Percentiles rank a stretch among this genome's conserved stretches.
phyloP scores from a whole-genome alignment of 345 rosid species.

The Citrus maxima region DNA sequence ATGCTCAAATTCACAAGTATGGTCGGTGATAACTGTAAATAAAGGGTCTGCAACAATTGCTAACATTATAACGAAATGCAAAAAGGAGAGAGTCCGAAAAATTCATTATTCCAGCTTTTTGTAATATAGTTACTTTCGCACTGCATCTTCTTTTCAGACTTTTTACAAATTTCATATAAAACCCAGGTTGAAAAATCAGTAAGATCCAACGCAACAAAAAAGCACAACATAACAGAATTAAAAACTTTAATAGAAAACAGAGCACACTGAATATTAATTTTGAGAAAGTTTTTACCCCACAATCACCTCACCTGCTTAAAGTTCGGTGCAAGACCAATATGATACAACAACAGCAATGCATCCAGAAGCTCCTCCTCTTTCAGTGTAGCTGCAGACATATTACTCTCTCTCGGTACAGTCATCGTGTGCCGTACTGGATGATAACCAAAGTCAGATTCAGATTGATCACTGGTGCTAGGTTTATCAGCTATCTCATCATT shows the following conservation, averaged over 20 bases:
- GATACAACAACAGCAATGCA: conserved; percentile 69
- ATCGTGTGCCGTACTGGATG: conserved; percentile 50
- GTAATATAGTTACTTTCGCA: not conserved
- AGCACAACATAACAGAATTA: not conserved
- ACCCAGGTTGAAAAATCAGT: not conserved
- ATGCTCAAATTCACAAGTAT: not conserved
- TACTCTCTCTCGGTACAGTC: conserved; percentile 52
- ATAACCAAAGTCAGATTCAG: conserved; percentile 82
- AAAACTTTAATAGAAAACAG: not conserved
- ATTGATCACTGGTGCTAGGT: conserved; percentile 87
- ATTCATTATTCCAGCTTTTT: not conserved
- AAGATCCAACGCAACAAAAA: not conserved
- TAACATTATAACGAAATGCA: not conserved
- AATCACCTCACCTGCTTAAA: conserved; percentile 75
- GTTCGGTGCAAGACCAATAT: conserved; percentile 91
- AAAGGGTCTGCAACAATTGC: not conserved
- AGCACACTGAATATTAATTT: not conserved
- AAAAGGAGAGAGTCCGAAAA: not conserved
- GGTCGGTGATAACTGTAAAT: not conserved
- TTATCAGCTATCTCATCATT: conserved; percentile 86
- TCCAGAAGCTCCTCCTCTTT: conserved; percentile 94
- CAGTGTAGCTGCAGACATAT: conserved; percentile 55
- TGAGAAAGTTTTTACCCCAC: not conserved
- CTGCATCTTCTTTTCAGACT: not conserved
- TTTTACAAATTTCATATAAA: not conserved